Conservation (phyloP, 495 filamentous ascomycete species). For the Trichocladium uniseriatum region DNA sequence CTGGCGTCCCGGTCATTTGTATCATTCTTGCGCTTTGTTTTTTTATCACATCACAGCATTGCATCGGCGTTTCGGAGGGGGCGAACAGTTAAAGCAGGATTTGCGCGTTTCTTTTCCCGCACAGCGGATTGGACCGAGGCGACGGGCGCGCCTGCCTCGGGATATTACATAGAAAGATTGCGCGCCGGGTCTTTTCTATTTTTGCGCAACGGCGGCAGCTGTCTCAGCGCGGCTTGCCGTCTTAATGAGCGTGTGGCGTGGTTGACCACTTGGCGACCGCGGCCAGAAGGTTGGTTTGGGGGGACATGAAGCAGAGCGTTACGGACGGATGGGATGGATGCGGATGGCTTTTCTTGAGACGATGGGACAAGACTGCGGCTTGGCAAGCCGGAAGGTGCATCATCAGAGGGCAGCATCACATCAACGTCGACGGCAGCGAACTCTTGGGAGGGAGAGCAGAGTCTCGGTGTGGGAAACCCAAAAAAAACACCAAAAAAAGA, state of each 20-base stretch:
- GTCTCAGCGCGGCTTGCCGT: neutral
- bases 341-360: too few species aligned
- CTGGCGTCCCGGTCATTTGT: slow-evolving; percentile 21
- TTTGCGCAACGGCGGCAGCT: neutral
- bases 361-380: too few species aligned
- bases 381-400: too few species aligned
- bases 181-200: neutral
- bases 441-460: neutral
- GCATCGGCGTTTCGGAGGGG: slow-evolving; percentile 40
- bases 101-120: slow-evolving; percentile 1
- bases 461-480: neutral
- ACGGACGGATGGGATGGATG: neutral
- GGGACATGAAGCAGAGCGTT: neutral
- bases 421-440: too few species aligned
- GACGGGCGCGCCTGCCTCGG: neutral
- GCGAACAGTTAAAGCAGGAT: slow-evolving; percentile 26
- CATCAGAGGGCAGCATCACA: too few species aligned
- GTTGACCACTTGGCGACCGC: neutral
- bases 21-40: slow-evolving; percentile 27
- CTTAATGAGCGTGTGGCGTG: slow-evolving; percentile 2
- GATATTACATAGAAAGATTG: slow-evolving; percentile 8
- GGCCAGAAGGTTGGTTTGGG: neutral
- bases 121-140: neutral
- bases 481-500: neutral
- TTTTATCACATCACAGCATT: slow-evolving; percentile 35